Base-by-base conservation (phyloP, 2,329 filamentous ascomycete species). In the Xylariaceae sp. region DNA sequence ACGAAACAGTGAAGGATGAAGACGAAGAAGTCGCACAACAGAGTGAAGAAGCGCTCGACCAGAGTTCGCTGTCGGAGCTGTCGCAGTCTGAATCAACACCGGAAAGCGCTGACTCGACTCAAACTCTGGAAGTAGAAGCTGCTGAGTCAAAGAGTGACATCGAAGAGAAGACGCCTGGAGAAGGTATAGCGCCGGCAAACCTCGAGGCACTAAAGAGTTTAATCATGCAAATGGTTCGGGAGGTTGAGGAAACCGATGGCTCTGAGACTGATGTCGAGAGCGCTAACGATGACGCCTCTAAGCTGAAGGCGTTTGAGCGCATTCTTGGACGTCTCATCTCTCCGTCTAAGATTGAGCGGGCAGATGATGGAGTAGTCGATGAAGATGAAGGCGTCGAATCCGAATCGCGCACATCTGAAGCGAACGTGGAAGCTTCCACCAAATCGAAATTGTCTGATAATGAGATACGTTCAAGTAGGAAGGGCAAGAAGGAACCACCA, bases 271-370 rank as follows among this genome's bases (percentile, higher is more conserved):
- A 67, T 17, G 66, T 66, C 30, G 67, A 72, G 7, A 67, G 67
- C 13, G 60, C 63, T 4, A 35, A 62, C 11, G 65, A 70, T 7
- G 71, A 76, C 58, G 68, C 69, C 30, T 71, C 73, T 6, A 78
- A 78, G 60, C 70, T 84, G 17, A 73, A 75, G 59, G 75, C 75
- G 8, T 82, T 85, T 62, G 80, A 82, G 65, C 74, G 73, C 51
- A 78, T 83, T 56, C 73, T 85, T 42, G 77, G 77, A 2, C 74
- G 79, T 57, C 71, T 85, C 51, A 77, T 79, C 9, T 72, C 74
- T 56, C 71, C 74, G 61, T 68, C 76, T 4, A 72, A 71, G 62
- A 63, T 56, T 4, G 60, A 66, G 17, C 55, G 64, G 23, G 23
- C 23, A 18, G 23, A 45, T 45, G 47, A 56, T 15, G 7, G 30